A percentile compares a stretch with the other conserved stretches of the same genome.
These are phyloP conservation scores for Spinellus fusiger DNA, from an alignment of 192 early-diverging fungal genomes.

Conservation along the genomic window DNA sequence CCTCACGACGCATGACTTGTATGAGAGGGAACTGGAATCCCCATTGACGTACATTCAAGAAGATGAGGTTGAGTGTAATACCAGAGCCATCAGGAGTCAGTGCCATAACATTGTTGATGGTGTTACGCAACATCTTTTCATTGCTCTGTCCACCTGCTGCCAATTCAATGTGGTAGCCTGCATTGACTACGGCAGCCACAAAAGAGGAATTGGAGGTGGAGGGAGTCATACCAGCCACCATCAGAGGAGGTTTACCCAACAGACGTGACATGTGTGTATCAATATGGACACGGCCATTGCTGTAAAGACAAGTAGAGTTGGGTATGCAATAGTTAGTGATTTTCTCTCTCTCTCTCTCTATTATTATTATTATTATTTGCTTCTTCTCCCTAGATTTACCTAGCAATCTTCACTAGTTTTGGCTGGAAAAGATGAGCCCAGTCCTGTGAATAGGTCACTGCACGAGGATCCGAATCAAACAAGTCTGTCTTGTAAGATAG, in stretches of 20 bases:
- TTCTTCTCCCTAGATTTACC: too few species aligned
- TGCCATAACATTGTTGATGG: slow-evolving; percentile 69
- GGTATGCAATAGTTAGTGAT: slow-evolving; percentile 5
- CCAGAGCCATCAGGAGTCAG: slow-evolving; percentile 72
- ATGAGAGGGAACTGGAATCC: slow-evolving; percentile 84
- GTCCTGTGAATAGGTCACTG: slow-evolving; percentile 75
- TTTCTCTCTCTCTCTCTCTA: neutral
- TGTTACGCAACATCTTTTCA: slow-evolving; percentile 56
- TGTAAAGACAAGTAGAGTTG: slow-evolving; percentile 14
- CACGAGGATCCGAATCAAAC: slow-evolving; percentile 69
- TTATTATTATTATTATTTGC: neutral
- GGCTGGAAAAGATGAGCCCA: slow-evolving; percentile 87
- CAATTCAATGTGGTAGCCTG: slow-evolving; percentile 87
- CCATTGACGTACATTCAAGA: slow-evolving; percentile 88
- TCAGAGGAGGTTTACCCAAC: slow-evolving; percentile 83
- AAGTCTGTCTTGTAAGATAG: slow-evolving; percentile 69
- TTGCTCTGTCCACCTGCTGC: slow-evolving; percentile 89
- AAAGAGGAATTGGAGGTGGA: slow-evolving; percentile 74
- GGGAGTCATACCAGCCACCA: slow-evolving; percentile 95
- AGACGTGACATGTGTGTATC: slow-evolving; percentile 83
- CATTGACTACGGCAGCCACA: slow-evolving; percentile 80
- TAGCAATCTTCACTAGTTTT: slow-evolving; percentile 62
- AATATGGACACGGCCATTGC: slow-evolving; percentile 68
- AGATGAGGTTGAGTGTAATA: slow-evolving; percentile 89
- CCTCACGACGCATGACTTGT: slow-evolving; percentile 71